Conservation (phyloP, 2,329 filamentous ascomycete genomes). For the Ascomycota sp. region DNA sequence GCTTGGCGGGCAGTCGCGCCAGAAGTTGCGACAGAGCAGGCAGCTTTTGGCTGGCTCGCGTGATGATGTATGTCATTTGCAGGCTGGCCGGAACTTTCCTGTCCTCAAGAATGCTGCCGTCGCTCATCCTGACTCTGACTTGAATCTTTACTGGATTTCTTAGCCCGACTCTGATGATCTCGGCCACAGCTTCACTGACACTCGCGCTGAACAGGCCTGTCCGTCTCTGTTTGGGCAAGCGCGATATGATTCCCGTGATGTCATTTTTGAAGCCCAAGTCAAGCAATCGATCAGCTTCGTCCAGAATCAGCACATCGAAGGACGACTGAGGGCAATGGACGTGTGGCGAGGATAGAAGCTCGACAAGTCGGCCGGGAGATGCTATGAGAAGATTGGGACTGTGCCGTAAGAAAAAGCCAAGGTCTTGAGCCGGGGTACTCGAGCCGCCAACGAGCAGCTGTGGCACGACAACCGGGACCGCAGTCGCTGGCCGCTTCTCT, state of each 20-base stretch:
- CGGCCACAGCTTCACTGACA: conserved; percentile 83
- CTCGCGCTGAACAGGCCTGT: conserved; percentile 89
- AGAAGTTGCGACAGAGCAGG: conserved; percentile 52
- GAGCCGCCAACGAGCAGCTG: conserved; percentile 74
- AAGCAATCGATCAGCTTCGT: conserved; percentile 80
- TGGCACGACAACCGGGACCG: conserved; percentile 41
- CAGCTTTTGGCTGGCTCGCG: conserved; percentile 58
- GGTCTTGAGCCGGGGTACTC: conserved; percentile 58
- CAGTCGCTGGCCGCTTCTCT: conserved; percentile 28
- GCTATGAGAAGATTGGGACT: conserved; percentile 78
- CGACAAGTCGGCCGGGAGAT: conserved; percentile 73
- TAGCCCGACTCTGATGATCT: conserved; percentile 76
- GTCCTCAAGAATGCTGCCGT: conserved; percentile 47
- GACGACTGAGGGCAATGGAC: conserved; percentile 73
- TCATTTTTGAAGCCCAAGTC: conserved; percentile 90
- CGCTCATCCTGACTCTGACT: conserved; percentile 64
- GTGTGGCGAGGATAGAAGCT: conserved; percentile 65
- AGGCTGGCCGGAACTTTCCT: conserved; percentile 76
- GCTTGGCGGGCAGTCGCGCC: conserved; percentile 42
- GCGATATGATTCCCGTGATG: conserved; percentile 60
- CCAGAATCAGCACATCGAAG: conserved; percentile 78
- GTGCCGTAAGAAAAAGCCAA: conserved; percentile 61
- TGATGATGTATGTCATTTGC: conserved; percentile 68
- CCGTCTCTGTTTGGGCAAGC: conserved; percentile 74
- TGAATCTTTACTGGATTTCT: conserved; percentile 87